phyloP scores from a whole-genome alignment of 345 rosid genomes.

The Theobroma cacao region DNA sequence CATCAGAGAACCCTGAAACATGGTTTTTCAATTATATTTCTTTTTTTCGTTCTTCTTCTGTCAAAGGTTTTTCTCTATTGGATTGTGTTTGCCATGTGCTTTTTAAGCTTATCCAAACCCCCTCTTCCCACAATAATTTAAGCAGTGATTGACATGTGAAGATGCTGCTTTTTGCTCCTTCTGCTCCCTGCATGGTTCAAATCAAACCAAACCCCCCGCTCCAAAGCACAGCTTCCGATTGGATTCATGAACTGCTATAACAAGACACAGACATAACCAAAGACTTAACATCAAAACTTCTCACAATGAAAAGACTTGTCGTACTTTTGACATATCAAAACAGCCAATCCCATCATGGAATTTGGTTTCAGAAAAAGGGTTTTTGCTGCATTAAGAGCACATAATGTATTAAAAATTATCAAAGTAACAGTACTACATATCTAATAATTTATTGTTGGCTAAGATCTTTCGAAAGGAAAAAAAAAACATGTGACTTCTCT shows the following conservation, averaged over 20 bases:
- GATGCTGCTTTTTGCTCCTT: background rate
- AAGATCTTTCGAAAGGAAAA: no score
- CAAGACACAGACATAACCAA: background rate
- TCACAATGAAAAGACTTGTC: background rate
- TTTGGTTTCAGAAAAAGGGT: constrained; percentile 7
- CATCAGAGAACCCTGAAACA: background rate
- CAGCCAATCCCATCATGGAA: constrained; percentile 5
- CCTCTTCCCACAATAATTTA: background rate
- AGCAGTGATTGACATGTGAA: constrained; percentile 1
- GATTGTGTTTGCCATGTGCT: constrained; percentile 12
- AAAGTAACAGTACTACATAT: no score
- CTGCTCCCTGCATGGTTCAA: constrained; percentile 3
- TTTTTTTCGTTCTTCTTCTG: background rate
- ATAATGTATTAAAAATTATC: no score
- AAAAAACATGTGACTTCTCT: no score
- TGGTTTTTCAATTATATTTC: background rate
- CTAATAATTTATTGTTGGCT: no score
- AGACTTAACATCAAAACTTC: background rate
- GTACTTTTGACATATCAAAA: background rate
- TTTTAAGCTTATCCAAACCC: constrained; percentile 3
- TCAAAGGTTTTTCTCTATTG: background rate
- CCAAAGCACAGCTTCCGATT: background rate
- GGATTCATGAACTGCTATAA: background rate
- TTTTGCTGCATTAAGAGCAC: no score
- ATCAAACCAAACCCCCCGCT: no score